Evolutionary conservation across 1,284 basidiomycete genomes (phyloP).

Genomic region (Phellopilus nigrolimitatus): DNA sequence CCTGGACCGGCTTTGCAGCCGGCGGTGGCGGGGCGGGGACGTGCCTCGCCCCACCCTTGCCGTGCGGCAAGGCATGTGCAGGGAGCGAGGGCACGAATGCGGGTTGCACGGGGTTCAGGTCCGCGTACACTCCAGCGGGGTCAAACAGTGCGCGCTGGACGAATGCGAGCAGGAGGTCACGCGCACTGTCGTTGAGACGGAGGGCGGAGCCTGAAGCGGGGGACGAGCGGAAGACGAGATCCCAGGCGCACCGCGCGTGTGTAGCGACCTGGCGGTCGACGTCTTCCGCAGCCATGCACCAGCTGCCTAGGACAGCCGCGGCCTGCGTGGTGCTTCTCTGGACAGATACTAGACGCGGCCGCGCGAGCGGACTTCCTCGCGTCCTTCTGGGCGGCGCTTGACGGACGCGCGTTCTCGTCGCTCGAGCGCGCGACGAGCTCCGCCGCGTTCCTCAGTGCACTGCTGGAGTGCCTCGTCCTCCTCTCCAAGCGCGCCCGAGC

Average conservation of each 20-base stretch:
- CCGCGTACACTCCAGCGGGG: constrained; percentile 58
- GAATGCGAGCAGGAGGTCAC: constrained; percentile 40
- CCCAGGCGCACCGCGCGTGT: constrained; percentile 54
- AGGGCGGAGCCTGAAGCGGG: constrained; percentile 27
- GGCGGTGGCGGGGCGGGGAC: constrained; percentile 21
- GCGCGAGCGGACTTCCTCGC: constrained; percentile 50
- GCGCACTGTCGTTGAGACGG: constrained; percentile 32
- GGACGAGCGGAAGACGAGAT: constrained; percentile 31
- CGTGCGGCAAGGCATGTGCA: constrained; percentile 20
- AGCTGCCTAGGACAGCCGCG: constrained; percentile 75
- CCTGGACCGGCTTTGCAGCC: constrained; percentile 25
- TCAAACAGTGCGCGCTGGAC: constrained; percentile 56
- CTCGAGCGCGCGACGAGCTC: constrained; percentile 46
- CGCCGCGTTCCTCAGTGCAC: constrained; percentile 60
- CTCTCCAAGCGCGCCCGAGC: constrained; percentile 40
- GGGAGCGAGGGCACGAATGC: constrained; percentile 28
- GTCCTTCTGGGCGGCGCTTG: constrained; percentile 75
- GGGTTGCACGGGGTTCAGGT: constrained; percentile 65
- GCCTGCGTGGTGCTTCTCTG: constrained; percentile 41
- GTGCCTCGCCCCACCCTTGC: constrained; percentile 32
- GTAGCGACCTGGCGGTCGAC: constrained; percentile 59
- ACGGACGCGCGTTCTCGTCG: constrained; percentile 56
- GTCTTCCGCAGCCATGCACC: constrained; percentile 74
- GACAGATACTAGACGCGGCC: constrained; percentile 22
- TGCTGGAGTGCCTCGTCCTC: constrained; percentile 68